These are phyloP conservation scores for Strobilomyces echinocephalus DNA, from an alignment of 768 basidiomycete genomes.

Conservation along the genomic window DNA sequence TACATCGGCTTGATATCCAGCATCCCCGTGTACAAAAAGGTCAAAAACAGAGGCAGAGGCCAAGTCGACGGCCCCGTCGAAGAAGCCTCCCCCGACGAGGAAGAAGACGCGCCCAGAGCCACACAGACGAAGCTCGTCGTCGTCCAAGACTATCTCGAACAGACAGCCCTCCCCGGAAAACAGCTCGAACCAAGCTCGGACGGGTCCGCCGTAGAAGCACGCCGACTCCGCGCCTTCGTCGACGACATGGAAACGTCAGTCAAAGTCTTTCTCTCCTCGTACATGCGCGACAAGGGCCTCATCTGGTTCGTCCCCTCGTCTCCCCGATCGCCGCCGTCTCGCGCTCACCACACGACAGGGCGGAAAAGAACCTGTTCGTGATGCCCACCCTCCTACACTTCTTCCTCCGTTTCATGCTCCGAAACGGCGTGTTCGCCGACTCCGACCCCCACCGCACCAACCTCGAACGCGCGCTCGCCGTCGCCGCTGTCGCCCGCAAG, in stretches of 20 bases:
- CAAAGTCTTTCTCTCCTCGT: conserved; percentile 66
- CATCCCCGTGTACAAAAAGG: conserved; percentile 30
- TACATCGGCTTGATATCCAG: conserved; percentile 30
- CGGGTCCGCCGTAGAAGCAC: conserved; percentile 7
- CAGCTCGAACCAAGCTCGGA: conserved; percentile 21
- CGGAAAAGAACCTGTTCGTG: conserved; percentile 37
- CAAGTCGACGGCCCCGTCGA: conserved; percentile 29
- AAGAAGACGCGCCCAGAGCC: conserved; percentile 21
- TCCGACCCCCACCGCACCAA: conserved; percentile 15
- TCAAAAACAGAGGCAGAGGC: conserved; percentile 14
- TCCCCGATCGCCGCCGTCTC: background rate
- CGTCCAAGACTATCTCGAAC: conserved; percentile 29
- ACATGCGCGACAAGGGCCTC: conserved; percentile 59
- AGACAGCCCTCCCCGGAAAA: conserved; percentile 27
- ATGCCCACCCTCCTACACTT: conserved; percentile 42
- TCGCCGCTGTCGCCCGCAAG: conserved; percentile 35
- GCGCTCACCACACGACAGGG: conserved; percentile 30
- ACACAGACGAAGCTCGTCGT: conserved; percentile 18
- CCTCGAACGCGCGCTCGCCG: conserved; percentile 42
- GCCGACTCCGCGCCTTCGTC: conserved; percentile 47
- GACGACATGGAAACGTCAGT: conserved; percentile 55
- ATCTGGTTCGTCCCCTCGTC: conserved; percentile 46
- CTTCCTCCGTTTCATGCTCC: conserved; percentile 43
- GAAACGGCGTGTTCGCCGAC: conserved; percentile 39
- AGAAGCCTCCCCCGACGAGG: conserved; percentile 25